Evolutionary conservation across 495 filamentous ascomycete species (phyloP), one percentile per base, ranked within the genome.

Genomic region (Daldinia caldariorum): DNA sequence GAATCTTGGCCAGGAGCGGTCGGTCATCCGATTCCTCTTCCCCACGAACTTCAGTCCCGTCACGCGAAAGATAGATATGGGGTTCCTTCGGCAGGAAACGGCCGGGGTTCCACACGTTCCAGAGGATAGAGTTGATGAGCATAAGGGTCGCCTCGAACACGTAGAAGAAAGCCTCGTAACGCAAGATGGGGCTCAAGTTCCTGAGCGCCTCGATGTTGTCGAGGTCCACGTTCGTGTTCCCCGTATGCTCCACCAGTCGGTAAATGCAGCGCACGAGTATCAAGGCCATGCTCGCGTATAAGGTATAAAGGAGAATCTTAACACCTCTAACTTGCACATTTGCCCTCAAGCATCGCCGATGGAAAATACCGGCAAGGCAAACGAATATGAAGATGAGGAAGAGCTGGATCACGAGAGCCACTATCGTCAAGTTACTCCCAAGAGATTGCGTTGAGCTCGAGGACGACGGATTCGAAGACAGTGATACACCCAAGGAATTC

Each of bases 71-170:
- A 53, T 76, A 72, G 10, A 77, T 61, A n/a, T 71, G 71, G 26
- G 54, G 26, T 37, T 74, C 61, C 41, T 29, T 31, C 3, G 74
- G 76, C 14, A 80, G 55, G n/a, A 65, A 76, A 0, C 79, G 74
- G 1, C 77, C 67, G 0, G 77, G 77, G 45, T 80, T 64, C 66
- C 74, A 73, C 1, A 77, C 58, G 20, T 80, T 80, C 77, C 77
- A 80, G 18, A 79, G 39, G 1, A 62, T 45, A 7, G 73, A 76
- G 67, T 79, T 79, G 51, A 75, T 16, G 9, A 80, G 64, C 77
- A 80, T 79, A 32, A 79, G 61, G 0, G 54, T 65, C 1, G 76
- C 70, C 63, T 80, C 78, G 45, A 80, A 80, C 49, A 79, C 58
- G n/a, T 72, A 79, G 22, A 79, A 79, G 55, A 58, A 77, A 34